Conservation (phyloP, 2,329 filamentous ascomycete species). For the Decorospora gaudefroyi region DNA sequence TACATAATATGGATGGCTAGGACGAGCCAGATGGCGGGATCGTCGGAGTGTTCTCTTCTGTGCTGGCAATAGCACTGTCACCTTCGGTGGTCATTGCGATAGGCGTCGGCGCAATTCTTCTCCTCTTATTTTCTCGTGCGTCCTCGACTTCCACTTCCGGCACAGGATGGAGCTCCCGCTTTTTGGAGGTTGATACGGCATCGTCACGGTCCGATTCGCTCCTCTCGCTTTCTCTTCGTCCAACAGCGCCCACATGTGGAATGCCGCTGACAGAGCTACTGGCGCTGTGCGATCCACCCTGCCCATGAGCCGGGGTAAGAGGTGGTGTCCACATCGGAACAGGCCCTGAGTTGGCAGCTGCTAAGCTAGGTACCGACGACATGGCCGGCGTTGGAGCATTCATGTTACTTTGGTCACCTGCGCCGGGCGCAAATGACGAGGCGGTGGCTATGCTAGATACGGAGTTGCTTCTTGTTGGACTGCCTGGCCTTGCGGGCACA, state of each 20-base stretch:
- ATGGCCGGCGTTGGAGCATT: constrained; percentile 80
- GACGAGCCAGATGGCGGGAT: constrained; percentile 24
- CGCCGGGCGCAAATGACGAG: constrained; percentile 51
- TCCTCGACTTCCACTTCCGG: constrained; percentile 46
- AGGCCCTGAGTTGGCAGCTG: constrained; percentile 70
- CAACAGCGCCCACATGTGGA: constrained; percentile 41
- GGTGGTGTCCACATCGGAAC: constrained; percentile 83
- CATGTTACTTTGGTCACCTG: constrained; percentile 51
- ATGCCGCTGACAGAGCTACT: constrained; percentile 59
- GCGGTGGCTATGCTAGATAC: constrained; percentile 78
- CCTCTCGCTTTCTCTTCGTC: constrained; percentile 41
- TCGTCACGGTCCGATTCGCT: constrained; percentile 47
- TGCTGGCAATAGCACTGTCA: constrained; percentile 38
- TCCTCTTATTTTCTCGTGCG: constrained; percentile 49
- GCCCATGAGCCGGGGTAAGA: constrained; percentile 70
- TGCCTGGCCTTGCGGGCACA: constrained; percentile 65
- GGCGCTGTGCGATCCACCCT: constrained; percentile 56
- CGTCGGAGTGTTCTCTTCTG: constrained; percentile 38
- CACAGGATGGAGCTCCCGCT: constrained; percentile 46
- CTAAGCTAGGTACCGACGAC: constrained; percentile 75
- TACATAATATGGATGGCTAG: constrained; percentile 12
- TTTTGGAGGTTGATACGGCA: constrained; percentile 31
- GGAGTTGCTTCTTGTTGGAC: constrained; percentile 83
- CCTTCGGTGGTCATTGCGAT: constrained; percentile 38
- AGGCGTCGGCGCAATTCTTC: constrained; percentile 53